Base-by-base conservation (phyloP, 1,284 basidiomycete genomes). In the Cryptococcus floricola region DNA sequence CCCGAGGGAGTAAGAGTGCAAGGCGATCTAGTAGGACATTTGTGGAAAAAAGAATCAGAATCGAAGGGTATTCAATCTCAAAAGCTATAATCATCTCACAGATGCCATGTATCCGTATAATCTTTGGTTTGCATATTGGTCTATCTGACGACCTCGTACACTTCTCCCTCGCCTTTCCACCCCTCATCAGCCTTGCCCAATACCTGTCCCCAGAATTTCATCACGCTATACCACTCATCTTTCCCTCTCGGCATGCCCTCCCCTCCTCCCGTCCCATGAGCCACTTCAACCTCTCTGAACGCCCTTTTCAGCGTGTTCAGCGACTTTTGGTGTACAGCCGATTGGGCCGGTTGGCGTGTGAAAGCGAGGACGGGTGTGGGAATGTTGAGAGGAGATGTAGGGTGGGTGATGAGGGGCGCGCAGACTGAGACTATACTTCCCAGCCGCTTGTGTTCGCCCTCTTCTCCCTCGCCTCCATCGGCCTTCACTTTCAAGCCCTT, bases 131-230 rank as follows among this genome's bases (percentile, higher is more conserved):
- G 23, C 23, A 23, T 23, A 23, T 34, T 34, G 31, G 31, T 34
- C 31, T 34, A 68, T 45, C 59, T 46, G 3, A 77, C 67, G 1
- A 92, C 85, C 69, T 91, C 87, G 64, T 88, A 91, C 58, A 91
- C 70, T 16, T 86, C 88, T 12, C 86, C 84, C 12, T 80, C 81
- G 56, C 81, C 82, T 64, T 71, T 71, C 70, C 74, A 75, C 1
- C 64, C 56, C 19, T 68, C 66, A 37, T 70, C 64, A 1, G 85
- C 81, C 63, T 80, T 81, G 6, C 76, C 80, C 44, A 93, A 76
- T 50, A 80, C 76, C 71, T 85, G 82, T 62, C 88, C 87, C 90
- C 91, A 94, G 73, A 92, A 92, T 57, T 80, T 78, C 88, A 94
- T 91, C 48, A 93, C 82, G 1, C 84, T 84, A 64, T 83, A 82